Conservation (phyloP, 352 stramenopile species). For the Globisporangium paddicum region DNA sequence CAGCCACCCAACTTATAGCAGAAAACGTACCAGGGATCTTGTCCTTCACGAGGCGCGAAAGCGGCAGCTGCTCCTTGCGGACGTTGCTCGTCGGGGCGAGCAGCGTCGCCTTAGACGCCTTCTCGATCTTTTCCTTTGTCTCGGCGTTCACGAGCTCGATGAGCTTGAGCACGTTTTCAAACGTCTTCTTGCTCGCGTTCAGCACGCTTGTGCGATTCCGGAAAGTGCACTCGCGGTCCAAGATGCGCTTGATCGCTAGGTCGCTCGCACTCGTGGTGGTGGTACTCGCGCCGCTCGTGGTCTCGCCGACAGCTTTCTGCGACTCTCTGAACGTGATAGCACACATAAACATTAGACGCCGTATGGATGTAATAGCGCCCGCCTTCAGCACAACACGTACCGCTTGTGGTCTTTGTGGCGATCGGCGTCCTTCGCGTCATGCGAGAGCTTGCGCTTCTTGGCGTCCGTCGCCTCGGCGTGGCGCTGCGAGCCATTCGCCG, state of each 20-base stretch:
- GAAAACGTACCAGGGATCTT: conserved; percentile 56
- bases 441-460: conserved; percentile 48
- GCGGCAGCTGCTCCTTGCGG: conserved; percentile 62
- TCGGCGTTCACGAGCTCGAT: conserved; percentile 79
- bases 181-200: conserved; percentile 75
- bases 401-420: conserved; percentile 43
- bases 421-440: conserved; percentile 20
- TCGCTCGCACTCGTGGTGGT: conserved; percentile 24
- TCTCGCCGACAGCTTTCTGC: conserved; percentile 24
- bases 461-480: conserved; percentile 1
- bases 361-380: too few relatives aligned
- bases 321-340: conserved; percentile 12
- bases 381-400: not conserved
- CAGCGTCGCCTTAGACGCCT: conserved; percentile 65
- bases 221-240: conserved; percentile 62
- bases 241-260: conserved; percentile 51
- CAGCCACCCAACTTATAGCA: not conserved
- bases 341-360: not conserved
- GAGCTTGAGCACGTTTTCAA: conserved; percentile 78
- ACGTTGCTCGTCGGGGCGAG: conserved; percentile 30
- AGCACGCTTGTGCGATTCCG: conserved; percentile 70
- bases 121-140: conserved; percentile 86
- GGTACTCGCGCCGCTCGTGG: not conserved
- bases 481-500: not conserved
- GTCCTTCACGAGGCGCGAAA: conserved; percentile 64